phyloP scores from a whole-genome alignment of 768 basidiomycete genomes.

The Boletus sensibilis region DNA sequence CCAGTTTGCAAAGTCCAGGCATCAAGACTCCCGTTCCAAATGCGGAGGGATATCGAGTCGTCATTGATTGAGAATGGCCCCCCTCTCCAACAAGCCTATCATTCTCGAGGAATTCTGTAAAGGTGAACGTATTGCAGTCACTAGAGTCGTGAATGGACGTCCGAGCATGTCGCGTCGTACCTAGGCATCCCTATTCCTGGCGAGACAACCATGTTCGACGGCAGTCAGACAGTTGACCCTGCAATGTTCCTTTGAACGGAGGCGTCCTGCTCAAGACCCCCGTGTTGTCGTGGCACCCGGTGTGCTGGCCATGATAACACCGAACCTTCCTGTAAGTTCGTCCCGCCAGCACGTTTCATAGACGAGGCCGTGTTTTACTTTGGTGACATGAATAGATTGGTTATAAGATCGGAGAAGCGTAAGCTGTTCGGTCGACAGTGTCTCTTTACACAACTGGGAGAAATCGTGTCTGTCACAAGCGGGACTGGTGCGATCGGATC shows the following conservation, averaged over 20 bases:
- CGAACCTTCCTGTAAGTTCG: background rate
- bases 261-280: no score
- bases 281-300: no score
- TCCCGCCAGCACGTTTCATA: background rate
- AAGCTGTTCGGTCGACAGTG: background rate
- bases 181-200: background rate
- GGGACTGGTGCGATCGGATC: conserved; percentile 53
- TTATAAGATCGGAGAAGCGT: background rate
- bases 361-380: background rate
- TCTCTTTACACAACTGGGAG: conserved; percentile 33
- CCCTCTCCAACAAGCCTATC: background rate
- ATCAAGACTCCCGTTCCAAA: conserved; percentile 55
- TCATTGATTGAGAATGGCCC: conserved; percentile 42
- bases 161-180: background rate
- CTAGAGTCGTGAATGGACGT: background rate
- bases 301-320: no score
- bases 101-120: background rate
- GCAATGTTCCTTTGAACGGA: no score
- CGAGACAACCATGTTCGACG: background rate
- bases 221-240: background rate
- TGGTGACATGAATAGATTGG: background rate
- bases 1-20: conserved; percentile 55
- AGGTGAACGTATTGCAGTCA: background rate
- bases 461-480: conserved; percentile 47
- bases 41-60: conserved; percentile 55